Evolutionary conservation across 495 filamentous ascomycete species (phyloP).

Genomic region (Aspergillus saccharolyticus): DNA sequence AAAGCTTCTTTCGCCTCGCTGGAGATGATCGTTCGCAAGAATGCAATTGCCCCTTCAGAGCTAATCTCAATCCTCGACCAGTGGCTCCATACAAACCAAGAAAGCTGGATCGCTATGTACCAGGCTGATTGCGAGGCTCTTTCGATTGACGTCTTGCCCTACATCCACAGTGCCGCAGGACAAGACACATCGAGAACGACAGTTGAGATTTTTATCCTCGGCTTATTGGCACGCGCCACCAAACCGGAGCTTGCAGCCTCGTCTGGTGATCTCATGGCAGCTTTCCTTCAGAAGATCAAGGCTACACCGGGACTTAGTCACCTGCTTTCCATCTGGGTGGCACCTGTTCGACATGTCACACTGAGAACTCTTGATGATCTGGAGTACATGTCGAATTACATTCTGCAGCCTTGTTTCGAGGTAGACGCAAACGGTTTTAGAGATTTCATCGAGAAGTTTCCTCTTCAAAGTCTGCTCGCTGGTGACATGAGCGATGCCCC

Average conservation of each 20-base stretch:
- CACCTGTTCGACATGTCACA: conserved; percentile 32
- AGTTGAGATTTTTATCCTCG: conserved; percentile 30
- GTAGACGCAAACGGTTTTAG: conserved; percentile 49
- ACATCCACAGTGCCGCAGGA: conserved; percentile 10
- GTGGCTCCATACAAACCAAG: conserved; percentile 32
- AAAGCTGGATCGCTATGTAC: conserved; percentile 28
- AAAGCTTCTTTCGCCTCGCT: conserved; percentile 40
- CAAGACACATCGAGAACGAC: conserved; percentile 14
- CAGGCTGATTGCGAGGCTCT: conserved; percentile 30
- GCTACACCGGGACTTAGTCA: conserved; percentile 19
- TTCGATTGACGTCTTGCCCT: conserved; percentile 18
- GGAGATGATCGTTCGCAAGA: conserved; percentile 39
- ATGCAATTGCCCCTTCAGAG: conserved; percentile 26
- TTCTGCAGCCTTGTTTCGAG: conserved; percentile 69
- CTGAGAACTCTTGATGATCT: conserved; percentile 49
- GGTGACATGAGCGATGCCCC: conserved; percentile 38
- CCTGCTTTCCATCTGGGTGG: conserved; percentile 32
- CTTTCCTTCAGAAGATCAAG: conserved; percentile 47
- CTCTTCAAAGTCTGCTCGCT: conserved; percentile 34
- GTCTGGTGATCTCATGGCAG: conserved; percentile 59
- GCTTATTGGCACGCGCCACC: conserved; percentile 35
- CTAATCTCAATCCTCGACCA: conserved; percentile 26
- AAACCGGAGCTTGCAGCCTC: conserved; percentile 56
- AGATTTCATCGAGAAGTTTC: conserved; percentile 49
- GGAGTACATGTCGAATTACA: conserved; percentile 63